Evolutionary conservation across 129 eudicot species (phyloP).

Genomic region (Lonicera japonica): DNA sequence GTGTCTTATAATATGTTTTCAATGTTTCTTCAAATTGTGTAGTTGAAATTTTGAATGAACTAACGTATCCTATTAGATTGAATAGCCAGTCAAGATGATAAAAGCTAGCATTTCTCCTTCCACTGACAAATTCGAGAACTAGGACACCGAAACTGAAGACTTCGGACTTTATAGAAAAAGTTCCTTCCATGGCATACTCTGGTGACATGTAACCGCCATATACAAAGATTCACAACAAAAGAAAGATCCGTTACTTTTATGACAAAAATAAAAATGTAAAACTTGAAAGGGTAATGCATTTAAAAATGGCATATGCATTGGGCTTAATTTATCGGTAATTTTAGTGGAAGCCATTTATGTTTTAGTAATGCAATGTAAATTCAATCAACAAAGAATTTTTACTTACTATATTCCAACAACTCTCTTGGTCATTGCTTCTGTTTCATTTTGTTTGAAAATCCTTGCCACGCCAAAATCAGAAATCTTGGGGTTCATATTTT

Average conservation of each 20-base stretch:
- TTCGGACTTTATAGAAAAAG: constrained; percentile 30
- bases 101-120: constrained; percentile 26
- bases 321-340: too few relatives aligned
- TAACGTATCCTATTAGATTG: constrained; percentile 27
- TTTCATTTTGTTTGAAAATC: constrained; percentile 20
- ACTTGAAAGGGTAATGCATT: neutral
- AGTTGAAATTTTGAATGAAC: neutral
- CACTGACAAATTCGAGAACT: constrained; percentile 29
- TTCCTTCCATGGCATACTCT: constrained; percentile 32
- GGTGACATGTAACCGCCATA: constrained; percentile 39
- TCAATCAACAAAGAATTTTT: too few relatives aligned
- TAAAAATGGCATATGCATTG: too few relatives aligned
- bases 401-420: constrained; percentile 27
- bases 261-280: neutral
- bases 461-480: constrained; percentile 31
- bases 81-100: constrained; percentile 20
- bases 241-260: neutral
- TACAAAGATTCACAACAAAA: neutral
- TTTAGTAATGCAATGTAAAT: too few relatives aligned
- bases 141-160: constrained; percentile 36
- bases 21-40: neutral
- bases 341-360: too few relatives aligned
- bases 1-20: neutral
- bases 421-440: constrained; percentile 32
- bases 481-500: constrained; percentile 23